Evolutionary conservation across 2,329 filamentous ascomycete genomes (phyloP), one percentile per base, ranked within the genome.

Genomic region (Trichoderma brevicompactum): DNA sequence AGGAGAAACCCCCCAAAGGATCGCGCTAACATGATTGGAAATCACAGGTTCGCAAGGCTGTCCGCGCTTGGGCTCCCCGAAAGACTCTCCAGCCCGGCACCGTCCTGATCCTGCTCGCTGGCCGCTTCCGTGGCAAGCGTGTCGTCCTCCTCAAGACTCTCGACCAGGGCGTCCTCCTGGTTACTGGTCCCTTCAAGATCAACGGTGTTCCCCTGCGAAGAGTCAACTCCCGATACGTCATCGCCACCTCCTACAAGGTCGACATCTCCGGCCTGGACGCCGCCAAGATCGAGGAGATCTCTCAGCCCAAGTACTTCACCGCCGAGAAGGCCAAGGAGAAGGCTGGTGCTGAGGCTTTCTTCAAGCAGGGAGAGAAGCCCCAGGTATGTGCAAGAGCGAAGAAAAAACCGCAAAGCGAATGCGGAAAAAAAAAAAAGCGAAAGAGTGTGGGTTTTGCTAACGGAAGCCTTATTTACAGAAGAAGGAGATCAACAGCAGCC

Each of bases 171-270:
- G 92, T 97, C 73, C 93, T 99, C 82, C 92, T 99, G 81, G 93
- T 99, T 78, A 99, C 95, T 80, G 95, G 95, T 77, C 95, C 95
- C 80, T 99, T 98, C 92, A 99, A 98, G 91, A 91, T 99, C 86
- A 99, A 99, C 87, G 95, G 95, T 83, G 95, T 99, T 73, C 95
- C 95, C 75, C 90, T 99, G 79, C 91, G 95, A 84, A 89, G 92
- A 81, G 92, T 96, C 80, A 96, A 96, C 86, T 86, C 92, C 80
- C 90, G 92, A 83, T 96, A 95, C 84, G 92, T 96, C 79, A 96
- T 96, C 80, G 92, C 92, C 79, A 96, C 92, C 77, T 92, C 90
- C 76, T 89, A 89, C 80, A 92, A 90, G 83, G 87, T 96, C 78
- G 90, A 94, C 80, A 82, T 99, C 77, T 84, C 86, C 73, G 92